Percentiles rank a stretch among this genome's conserved stretches.
Evolutionary conservation across 2,329 filamentous ascomycete genomes (phyloP).

Genomic region (Aspergillus viridinutans): DNA sequence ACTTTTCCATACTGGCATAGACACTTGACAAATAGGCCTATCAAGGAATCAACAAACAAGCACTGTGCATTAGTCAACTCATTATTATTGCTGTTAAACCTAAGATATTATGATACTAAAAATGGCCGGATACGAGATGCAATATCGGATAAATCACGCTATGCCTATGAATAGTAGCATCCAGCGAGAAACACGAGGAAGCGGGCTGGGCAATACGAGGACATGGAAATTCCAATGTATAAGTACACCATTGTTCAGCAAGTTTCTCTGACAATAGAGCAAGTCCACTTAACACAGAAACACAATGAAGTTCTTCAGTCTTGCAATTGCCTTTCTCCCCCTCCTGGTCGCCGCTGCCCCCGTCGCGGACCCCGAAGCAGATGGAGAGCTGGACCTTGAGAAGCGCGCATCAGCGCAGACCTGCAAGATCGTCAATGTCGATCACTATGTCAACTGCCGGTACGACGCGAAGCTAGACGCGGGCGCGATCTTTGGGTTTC

Average conservation of each 20-base stretch:
- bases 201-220: background rate
- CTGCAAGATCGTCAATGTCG: conserved; percentile 10
- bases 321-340: background rate
- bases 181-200: background rate
- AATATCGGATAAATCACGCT: background rate
- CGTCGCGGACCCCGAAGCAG: background rate
- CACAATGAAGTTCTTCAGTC: background rate
- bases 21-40: too few relatives aligned
- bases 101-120: background rate
- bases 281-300: background rate
- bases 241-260: background rate
- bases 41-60: too few relatives aligned
- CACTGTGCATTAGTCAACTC: too few relatives aligned
- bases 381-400: background rate
- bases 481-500: conserved; percentile 7
- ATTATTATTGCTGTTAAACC: background rate
- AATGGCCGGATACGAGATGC: background rate
- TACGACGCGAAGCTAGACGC: conserved; percentile 2
- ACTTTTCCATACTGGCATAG: too few relatives aligned
- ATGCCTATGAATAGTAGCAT: background rate
- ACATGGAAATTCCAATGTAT: background rate
- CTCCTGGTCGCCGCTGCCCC: background rate
- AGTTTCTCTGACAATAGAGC: too few relatives aligned
- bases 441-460: conserved; percentile 9
- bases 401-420: conserved; percentile 3